A percentile compares a stretch with the other conserved stretches of the same genome.
Conservation (phyloP, 768 basidiomycete genomes). For the Rhizopogon roseolus region DNA sequence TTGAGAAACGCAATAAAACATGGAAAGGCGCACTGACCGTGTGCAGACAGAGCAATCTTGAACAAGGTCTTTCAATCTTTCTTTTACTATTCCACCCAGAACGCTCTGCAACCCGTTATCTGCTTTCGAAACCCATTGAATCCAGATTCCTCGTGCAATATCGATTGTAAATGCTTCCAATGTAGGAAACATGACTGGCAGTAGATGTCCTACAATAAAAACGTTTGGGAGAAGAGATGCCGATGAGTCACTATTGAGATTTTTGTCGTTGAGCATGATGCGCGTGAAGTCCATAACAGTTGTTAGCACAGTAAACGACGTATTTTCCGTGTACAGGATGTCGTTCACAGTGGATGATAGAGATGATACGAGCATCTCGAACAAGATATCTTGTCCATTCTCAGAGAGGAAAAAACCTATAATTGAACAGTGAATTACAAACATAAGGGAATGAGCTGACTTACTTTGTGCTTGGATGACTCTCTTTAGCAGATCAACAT, state of each 20-base stretch:
- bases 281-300: constrained; percentile 30
- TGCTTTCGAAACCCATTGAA: constrained; percentile 17
- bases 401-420: constrained; percentile 25
- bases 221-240: constrained; percentile 35
- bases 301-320: constrained; percentile 16
- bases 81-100: constrained; percentile 34
- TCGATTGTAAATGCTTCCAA: constrained; percentile 11
- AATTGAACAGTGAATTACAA: not conserved
- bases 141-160: constrained; percentile 28
- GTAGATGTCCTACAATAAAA: constrained; percentile 44
- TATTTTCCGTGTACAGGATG: constrained; percentile 22
- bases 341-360: constrained; percentile 32
- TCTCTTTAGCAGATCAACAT: constrained; percentile 30
- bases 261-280: constrained; percentile 15
- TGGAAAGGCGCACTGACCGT: constrained; percentile 22
- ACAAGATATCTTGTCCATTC: constrained; percentile 27
- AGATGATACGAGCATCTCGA: constrained; percentile 28
- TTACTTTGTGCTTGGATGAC: constrained; percentile 39
- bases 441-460: not conserved
- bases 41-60: constrained; percentile 27
- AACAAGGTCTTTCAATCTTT: constrained; percentile 37
- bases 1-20: not conserved
- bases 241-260: constrained; percentile 3
- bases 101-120: constrained; percentile 16
- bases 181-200: constrained; percentile 29